Percentiles rank a stretch among this genome's conserved stretches.
Conservation (phyloP, 2,329 filamentous ascomycete genomes). For the Beauveria sp. region DNA sequence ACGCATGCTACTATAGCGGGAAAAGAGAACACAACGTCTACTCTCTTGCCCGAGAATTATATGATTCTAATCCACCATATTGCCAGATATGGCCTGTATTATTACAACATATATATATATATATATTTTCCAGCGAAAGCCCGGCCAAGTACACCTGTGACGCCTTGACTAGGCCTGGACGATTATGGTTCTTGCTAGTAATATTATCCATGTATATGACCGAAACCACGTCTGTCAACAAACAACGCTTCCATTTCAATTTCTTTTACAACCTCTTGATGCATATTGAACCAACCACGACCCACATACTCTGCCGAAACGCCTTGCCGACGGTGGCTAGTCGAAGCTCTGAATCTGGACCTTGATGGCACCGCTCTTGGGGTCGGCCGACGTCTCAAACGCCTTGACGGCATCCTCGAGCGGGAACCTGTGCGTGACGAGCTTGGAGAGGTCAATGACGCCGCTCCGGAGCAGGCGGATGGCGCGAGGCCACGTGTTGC, state of each 20-base stretch:
- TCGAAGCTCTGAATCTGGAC: slow-evolving; percentile 79
- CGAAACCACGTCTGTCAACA: background rate
- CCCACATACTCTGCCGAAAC: no score
- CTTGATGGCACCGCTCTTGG: slow-evolving; percentile 94
- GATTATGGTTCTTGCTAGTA: background rate
- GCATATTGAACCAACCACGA: background rate
- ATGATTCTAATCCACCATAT: no score
- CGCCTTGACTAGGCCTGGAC: background rate
- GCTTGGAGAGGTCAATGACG: slow-evolving; percentile 68
- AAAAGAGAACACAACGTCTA: no score
- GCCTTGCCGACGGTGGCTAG: slow-evolving; percentile 19
- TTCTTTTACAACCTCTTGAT: background rate
- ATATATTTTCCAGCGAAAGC: no score
- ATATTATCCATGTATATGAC: background rate
- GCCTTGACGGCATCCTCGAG: slow-evolving; percentile 84
- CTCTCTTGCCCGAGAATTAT: no score
- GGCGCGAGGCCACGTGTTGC: slow-evolving; percentile 91
- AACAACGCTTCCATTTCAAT: background rate
- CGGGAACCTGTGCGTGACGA: slow-evolving; percentile 82
- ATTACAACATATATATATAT: no score
- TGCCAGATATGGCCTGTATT: no score
- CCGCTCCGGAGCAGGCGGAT: slow-evolving; percentile 82
- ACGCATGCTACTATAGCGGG: background rate
- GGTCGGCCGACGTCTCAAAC: slow-evolving; percentile 81
- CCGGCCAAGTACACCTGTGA: background rate